These are phyloP conservation scores for Naganishia randhawae DNA, from an alignment of 768 basidiomycete genomes.

Conservation along the genomic window DNA sequence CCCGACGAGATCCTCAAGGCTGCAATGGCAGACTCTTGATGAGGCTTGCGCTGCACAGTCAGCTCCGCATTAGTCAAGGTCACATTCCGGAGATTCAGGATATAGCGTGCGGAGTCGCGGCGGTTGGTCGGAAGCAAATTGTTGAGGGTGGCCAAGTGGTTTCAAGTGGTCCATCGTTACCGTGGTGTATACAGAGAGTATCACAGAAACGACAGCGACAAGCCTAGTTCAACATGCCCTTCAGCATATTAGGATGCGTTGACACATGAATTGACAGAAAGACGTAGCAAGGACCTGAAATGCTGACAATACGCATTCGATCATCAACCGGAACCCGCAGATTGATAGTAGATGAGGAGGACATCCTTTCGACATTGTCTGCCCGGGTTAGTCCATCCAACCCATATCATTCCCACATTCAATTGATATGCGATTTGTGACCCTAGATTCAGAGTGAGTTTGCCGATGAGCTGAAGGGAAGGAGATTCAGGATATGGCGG, in stretches of 20 bases:
- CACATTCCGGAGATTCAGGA: background rate
- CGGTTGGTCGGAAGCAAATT: background rate
- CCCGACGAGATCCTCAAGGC: too few relatives aligned
- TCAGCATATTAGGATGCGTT: background rate
- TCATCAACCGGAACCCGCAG: background rate
- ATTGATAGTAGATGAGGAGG: background rate
- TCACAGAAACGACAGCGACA: background rate
- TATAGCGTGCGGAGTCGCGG: background rate
- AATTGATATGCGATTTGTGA: background rate
- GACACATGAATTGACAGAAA: background rate
- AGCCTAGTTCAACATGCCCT: background rate
- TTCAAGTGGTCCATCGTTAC: too few relatives aligned
- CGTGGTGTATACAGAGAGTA: too few relatives aligned
- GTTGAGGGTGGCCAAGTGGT: background rate
- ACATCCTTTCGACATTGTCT: background rate
- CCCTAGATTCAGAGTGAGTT: background rate
- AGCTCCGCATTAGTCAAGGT: background rate
- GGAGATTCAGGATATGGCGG: conserved; percentile 6
- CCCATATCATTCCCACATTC: background rate
- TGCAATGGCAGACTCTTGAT: background rate
- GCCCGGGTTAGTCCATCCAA: background rate
- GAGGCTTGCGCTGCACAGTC: background rate
- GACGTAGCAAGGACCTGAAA: background rate
- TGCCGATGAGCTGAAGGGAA: background rate
- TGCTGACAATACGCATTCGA: conserved; percentile 17